Evolutionary conservation across 73 alveolate genomes (phyloP), one percentile per base, ranked within the genome.

Genomic region (Uronychia binucleata): DNA sequence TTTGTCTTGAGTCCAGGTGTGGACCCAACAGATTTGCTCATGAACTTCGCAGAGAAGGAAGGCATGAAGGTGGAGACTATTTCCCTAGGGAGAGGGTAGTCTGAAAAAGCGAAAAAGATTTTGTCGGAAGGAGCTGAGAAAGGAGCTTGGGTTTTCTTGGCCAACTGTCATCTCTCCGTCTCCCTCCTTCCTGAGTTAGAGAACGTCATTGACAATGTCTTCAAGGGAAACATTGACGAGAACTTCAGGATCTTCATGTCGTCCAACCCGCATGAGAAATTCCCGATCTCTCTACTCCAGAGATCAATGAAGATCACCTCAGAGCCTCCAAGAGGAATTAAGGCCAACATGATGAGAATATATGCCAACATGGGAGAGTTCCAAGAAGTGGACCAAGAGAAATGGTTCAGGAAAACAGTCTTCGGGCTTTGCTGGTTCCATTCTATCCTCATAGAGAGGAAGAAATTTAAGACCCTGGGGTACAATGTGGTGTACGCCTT

Each of bases 241-340:
- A 94, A 96, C 93, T 99, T 98, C 98, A 97, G 99, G 96, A 91
- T 99, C 57, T 98, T 99, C 96, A 76, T 99, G 86, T 97, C 99
- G 1, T 95, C 99, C 1, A 96, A 98, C 85, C 99, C 99, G 31
- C 99, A 99, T 85, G 99, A 98, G 8, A 96, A 97, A 91, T 99
- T 98, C 99, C 99, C 99, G 28, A 98, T 99, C 74, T 92, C 99
- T 31, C 93, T 99, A 29, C 96, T 99, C 31, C 99, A 99, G 91
- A 95, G 99, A 90, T 99, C 99, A 85, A 83, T 98, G 84, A 99
- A 99, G 94, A 97, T 98, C 59, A 98, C 99, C 28, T 95, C 99
- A 75, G 99, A 99, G 92, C 99, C 99, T 31, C 99, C 99, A 11
- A 97, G 92, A 86, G 99, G 99, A 29, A 94, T 99, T 75, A 98